These are phyloP conservation scores for Pneumocystis canis DNA, from an alignment of 1,139 yeast genomes.

Conservation along the genomic window DNA sequence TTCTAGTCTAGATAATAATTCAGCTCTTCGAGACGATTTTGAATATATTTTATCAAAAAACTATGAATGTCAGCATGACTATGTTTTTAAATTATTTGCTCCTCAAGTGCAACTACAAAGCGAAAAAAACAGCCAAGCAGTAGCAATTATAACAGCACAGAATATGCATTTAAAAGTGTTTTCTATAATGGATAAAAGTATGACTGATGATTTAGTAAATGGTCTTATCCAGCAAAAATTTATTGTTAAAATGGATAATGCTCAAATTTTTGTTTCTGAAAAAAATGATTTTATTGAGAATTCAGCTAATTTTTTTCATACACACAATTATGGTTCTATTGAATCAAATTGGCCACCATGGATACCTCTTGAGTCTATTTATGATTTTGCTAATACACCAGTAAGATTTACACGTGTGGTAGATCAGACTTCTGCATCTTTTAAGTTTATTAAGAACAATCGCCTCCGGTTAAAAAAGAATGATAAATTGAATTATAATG, in stretches of 20 bases:
- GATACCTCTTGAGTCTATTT: conserved; percentile 47
- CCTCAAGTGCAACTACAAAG: conserved; percentile 80
- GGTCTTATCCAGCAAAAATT: conserved; percentile 52
- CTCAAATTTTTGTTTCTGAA: conserved; percentile 56
- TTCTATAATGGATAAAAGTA: conserved; percentile 36
- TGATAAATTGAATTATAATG: conserved; percentile 11
- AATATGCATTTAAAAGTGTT: conserved; percentile 56
- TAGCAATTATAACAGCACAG: conserved; percentile 57
- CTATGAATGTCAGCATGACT: conserved; percentile 45
- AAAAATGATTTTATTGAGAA: conserved; percentile 33
- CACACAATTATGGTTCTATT: conserved; percentile 27
- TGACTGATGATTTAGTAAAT: conserved; percentile 35
- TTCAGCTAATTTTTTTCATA: conserved; percentile 30
- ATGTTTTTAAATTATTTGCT: conserved; percentile 53
- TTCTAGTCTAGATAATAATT: background rate
- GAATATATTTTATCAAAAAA: conserved; percentile 32
- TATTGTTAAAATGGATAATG: conserved; percentile 53
- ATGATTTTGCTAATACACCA: conserved; percentile 38
- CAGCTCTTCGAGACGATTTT: conserved; percentile 30
- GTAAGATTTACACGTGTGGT: conserved; percentile 44
- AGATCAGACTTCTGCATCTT: conserved; percentile 46
- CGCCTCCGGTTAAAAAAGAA: conserved; percentile 35
- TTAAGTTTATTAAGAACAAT: conserved; percentile 55
- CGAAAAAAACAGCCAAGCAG: conserved; percentile 46
- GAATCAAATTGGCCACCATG: conserved; percentile 20